A percentile compares a stretch with the other conserved stretches of the same genome.
Conservation (phyloP, 2,329 filamentous ascomycete species). For the Stachybotrys elegans region DNA sequence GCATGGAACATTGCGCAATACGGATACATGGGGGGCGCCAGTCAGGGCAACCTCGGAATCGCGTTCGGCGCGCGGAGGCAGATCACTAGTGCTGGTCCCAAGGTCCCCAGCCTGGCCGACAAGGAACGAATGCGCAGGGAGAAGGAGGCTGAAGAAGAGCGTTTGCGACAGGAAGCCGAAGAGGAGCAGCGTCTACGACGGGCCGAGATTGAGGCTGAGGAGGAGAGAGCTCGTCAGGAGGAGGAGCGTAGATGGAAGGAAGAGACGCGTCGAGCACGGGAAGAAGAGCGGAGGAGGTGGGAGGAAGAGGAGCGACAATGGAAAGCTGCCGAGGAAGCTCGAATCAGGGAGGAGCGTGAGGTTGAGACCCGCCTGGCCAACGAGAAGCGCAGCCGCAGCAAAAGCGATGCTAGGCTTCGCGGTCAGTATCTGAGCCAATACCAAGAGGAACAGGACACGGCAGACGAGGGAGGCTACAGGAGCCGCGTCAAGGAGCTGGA, state of each 20-base stretch:
- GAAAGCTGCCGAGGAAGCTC: constrained; percentile 69
- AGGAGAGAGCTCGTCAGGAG: constrained; percentile 54
- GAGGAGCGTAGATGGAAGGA: constrained; percentile 66
- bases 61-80: constrained; percentile 87
- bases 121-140: constrained; percentile 67
- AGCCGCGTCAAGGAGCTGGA: constrained; percentile 77
- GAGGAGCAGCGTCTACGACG: constrained; percentile 43
- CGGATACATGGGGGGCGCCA: constrained; percentile 95
- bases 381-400: constrained; percentile 57
- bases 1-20: constrained; percentile 99
- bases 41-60: constrained; percentile 91
- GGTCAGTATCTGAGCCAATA: constrained; percentile 88
- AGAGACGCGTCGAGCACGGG: constrained; percentile 54
- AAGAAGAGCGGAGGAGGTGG: constrained; percentile 63
- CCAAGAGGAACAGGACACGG: constrained; percentile 55
- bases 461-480: constrained; percentile 42
- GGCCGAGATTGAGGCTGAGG: constrained; percentile 49
- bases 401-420: constrained; percentile 64
- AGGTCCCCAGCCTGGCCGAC: constrained; percentile 75
- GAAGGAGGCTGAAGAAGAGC: constrained; percentile 54
- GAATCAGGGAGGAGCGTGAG: constrained; percentile 67
- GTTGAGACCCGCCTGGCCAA: constrained; percentile 62
- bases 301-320: constrained; percentile 72
- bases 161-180: constrained; percentile 49
- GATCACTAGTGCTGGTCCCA: constrained; percentile 77